Conservation (phyloP, 306 rosid genomes). For the Morella rubra region DNA sequence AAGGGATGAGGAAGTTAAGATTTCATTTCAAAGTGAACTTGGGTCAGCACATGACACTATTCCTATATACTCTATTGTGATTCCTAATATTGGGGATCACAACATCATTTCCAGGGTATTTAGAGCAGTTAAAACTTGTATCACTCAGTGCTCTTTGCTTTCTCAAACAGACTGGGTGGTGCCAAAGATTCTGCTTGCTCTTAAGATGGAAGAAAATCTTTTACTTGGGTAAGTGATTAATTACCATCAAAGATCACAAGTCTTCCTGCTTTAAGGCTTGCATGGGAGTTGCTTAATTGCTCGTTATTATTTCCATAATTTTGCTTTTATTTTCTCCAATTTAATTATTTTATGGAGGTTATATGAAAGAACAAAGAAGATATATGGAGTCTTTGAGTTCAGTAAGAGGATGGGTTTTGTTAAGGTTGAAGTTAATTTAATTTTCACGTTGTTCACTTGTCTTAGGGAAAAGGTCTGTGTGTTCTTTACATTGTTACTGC, state of each 20-base stretch:
- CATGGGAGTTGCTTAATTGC: conserved; percentile 9
- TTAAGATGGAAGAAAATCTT: conserved; percentile 59
- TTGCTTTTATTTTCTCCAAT: neutral
- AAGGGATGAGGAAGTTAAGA: conserved; percentile 32
- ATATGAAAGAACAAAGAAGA: neutral
- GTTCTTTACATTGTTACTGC: conserved; percentile 60
- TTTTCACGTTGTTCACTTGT: conserved; percentile 25
- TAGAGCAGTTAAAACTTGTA: conserved; percentile 48
- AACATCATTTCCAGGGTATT: conserved; percentile 47
- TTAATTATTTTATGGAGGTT: neutral
- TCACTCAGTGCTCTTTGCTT: conserved; percentile 46
- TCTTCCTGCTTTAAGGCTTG: neutral
- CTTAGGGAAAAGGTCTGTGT: conserved; percentile 73
- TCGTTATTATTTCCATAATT: conserved; percentile 1
- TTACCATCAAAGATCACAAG: conserved; percentile 11
- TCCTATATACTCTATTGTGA: conserved; percentile 38
- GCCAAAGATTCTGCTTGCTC: conserved; percentile 53
- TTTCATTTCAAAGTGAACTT: conserved; percentile 31
- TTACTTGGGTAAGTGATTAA: conserved; percentile 45
- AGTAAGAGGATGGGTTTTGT: neutral
- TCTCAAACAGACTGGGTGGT: conserved; percentile 57
- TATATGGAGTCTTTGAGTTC: neutral
- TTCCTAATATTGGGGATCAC: conserved; percentile 40
- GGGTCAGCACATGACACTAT: conserved; percentile 22
- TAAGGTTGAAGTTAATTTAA: neutral